Evolutionary conservation across 306 rosid species (phyloP).

Genomic region (Myrica gale): DNA sequence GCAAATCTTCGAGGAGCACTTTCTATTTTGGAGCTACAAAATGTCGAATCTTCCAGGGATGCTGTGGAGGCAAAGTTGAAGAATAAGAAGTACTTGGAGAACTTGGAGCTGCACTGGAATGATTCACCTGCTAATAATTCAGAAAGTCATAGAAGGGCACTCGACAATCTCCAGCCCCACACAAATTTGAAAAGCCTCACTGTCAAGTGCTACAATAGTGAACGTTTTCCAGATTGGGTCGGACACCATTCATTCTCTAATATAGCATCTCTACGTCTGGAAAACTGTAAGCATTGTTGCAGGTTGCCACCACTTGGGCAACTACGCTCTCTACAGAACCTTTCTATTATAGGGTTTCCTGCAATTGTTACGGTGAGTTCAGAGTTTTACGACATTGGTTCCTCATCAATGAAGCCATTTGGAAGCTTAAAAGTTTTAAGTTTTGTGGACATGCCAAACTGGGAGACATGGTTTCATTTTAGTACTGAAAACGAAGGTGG

Average conservation of each 20-base stretch:
- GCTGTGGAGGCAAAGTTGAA: neutral
- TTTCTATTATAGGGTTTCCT: neutral
- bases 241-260: neutral
- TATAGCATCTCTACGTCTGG: too few relatives aligned
- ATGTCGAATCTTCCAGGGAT: neutral
- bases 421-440: neutral
- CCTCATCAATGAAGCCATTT: conserved; percentile 2
- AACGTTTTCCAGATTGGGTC: neutral
- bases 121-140: neutral
- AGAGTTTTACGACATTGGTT: neutral
- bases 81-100: neutral
- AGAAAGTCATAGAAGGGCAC: neutral
- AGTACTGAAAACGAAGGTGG: neutral
- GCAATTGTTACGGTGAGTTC: neutral
- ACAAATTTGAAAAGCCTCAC: neutral
- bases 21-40: too few relatives aligned
- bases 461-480: conserved; percentile 7
- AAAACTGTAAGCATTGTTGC: too few relatives aligned
- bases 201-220: neutral
- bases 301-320: too few relatives aligned
- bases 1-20: too few relatives aligned
- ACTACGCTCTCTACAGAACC: neutral
- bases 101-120: neutral
- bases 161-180: neutral
- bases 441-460: neutral